A percentile compares a stretch with the other conserved stretches of the same genome.
phyloP scores from a whole-genome alignment of 2,329 filamentous ascomycete genomes.

The Monosporascus sp. region DNA sequence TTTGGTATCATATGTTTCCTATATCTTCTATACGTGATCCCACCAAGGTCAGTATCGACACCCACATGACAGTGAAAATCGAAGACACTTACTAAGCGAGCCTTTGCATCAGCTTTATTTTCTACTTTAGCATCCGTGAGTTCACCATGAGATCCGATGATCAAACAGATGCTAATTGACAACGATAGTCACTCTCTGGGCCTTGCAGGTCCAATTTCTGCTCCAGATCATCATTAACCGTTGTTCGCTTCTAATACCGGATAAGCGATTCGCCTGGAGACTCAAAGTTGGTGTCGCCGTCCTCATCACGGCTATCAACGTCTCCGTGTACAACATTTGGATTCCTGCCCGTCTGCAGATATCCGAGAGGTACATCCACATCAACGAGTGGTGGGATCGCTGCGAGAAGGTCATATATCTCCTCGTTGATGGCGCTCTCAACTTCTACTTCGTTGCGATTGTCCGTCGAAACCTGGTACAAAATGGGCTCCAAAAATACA shows the following conservation, averaged over 20 bases:
- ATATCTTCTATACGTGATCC: conserved; percentile 12
- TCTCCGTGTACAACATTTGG: conserved; percentile 51
- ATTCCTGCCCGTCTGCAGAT: conserved; percentile 45
- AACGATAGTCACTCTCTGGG: conserved; percentile 30
- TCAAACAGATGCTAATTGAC: no score
- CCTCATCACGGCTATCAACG: conserved; percentile 45
- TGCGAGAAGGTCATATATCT: conserved; percentile 47
- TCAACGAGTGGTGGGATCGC: conserved; percentile 50
- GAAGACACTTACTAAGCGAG: background rate
- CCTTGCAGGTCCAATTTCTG: conserved; percentile 42
- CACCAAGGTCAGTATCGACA: conserved; percentile 4
- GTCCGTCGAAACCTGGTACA: conserved; percentile 41
- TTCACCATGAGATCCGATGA: background rate
- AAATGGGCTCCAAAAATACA: conserved; percentile 45
- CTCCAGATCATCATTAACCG: conserved; percentile 53
- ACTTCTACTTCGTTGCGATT: conserved; percentile 44
- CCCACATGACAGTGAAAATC: background rate
- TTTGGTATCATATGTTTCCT: conserved; percentile 34
- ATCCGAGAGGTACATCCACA: conserved; percentile 32
- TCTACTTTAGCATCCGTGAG: background rate
- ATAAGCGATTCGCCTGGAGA: conserved; percentile 28
- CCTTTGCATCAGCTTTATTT: background rate
- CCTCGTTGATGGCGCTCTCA: conserved; percentile 42
- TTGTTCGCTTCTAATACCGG: conserved; percentile 39
- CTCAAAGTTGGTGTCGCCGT: conserved; percentile 41